Conservation (phyloP, 257 asterid genomes). For the Solanum dulcamara region DNA sequence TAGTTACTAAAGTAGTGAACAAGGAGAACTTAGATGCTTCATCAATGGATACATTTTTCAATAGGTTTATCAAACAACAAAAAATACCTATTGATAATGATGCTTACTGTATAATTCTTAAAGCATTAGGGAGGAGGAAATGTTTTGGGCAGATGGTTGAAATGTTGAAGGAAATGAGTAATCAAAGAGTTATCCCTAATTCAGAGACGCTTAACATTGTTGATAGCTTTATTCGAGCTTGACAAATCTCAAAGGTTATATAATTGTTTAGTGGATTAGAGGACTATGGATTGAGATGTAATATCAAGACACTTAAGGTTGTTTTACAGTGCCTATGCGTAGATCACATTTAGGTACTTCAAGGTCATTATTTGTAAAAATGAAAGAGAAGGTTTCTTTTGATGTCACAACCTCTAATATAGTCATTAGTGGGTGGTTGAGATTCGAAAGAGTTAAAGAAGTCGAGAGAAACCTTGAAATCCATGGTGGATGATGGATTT, state of each 20-base stretch:
- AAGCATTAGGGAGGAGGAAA: slow-evolving; percentile 74
- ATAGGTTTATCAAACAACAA: slow-evolving; percentile 56
- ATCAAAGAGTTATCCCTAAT: slow-evolving; percentile 26
- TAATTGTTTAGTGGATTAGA: slow-evolving; percentile 40
- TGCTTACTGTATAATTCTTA: slow-evolving; percentile 35
- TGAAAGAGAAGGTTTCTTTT: slow-evolving; percentile 39
- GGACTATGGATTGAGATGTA: slow-evolving; percentile 35
- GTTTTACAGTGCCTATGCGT: slow-evolving; percentile 47
- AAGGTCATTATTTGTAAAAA: slow-evolving; percentile 38
- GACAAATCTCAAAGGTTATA: slow-evolving; percentile 47
- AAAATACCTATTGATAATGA: slow-evolving; percentile 10
- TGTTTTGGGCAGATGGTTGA: slow-evolving; percentile 53
- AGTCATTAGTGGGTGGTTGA: slow-evolving; percentile 78
- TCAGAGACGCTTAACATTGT: slow-evolving; percentile 45
- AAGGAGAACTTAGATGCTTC: slow-evolving; percentile 55
- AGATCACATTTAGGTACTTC: slow-evolving; percentile 53
- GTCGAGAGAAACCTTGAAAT: slow-evolving; percentile 45
- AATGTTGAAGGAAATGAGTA: slow-evolving; percentile 37
- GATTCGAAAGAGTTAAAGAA: slow-evolving; percentile 50
- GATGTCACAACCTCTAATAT: slow-evolving; percentile 36
- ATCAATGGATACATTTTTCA: slow-evolving; percentile 44
- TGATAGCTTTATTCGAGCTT: slow-evolving; percentile 59
- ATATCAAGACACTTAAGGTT: slow-evolving; percentile 35
- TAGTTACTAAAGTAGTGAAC: slow-evolving; percentile 51
- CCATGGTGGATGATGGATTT: slow-evolving; percentile 68